Evolutionary conservation across 441 rosid genomes (phyloP).

Genomic region (Jatropha podagrica): DNA sequence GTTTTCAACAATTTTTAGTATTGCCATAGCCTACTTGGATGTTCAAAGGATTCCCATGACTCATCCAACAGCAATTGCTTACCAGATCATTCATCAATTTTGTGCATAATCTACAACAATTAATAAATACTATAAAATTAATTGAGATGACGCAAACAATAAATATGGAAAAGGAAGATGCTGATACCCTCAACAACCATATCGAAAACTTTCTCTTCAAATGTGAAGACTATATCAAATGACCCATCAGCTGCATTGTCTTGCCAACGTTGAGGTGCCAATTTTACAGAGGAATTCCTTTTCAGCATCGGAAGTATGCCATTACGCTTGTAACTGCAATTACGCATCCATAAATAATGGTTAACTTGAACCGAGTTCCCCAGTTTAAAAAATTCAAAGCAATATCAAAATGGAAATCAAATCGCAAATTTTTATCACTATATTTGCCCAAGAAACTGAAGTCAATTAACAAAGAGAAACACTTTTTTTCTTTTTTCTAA

Average conservation of each 20-base stretch:
- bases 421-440: too few species aligned
- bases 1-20: too few species aligned
- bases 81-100: background rate
- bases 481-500: background rate
- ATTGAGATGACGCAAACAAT: background rate
- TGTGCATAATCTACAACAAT: background rate
- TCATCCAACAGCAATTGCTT: background rate
- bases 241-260: slow-evolving; percentile 84
- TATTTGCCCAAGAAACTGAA: too few species aligned
- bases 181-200: slow-evolving; percentile 73
- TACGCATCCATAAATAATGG: slow-evolving; percentile 6
- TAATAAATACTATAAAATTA: background rate
- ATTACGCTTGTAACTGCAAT: slow-evolving; percentile 77
- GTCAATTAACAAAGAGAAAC: background rate
- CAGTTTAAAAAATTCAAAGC: background rate
- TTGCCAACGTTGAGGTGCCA: slow-evolving; percentile 96
- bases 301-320: slow-evolving; percentile 93
- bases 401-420: background rate
- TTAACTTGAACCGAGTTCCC: background rate
- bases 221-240: slow-evolving; percentile 71
- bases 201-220: slow-evolving; percentile 95
- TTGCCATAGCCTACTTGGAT: background rate
- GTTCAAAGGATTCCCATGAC: background rate
- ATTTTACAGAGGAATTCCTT: slow-evolving; percentile 69
- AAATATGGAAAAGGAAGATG: background rate